Base-by-base conservation (phyloP, 305 asterid genomes). In the Ajuga reptans region DNA sequence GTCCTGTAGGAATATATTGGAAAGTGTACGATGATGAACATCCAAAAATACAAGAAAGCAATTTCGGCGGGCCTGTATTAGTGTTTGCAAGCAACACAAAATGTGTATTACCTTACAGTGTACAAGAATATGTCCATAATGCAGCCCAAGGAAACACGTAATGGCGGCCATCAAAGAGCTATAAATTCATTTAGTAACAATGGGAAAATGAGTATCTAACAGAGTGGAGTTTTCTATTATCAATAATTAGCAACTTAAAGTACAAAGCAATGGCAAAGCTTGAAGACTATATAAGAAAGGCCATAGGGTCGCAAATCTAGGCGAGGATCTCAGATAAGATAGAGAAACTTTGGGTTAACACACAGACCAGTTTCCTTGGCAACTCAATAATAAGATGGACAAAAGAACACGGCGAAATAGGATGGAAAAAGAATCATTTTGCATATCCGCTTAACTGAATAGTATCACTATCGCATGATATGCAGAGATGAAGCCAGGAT, bases 81-180 rank as follows among this genome's bases (percentile, higher is more conserved):
- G 37, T 68, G 47, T 72, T 34, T 34, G 11, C 64, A 57, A 47
- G 72, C 37, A 39, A 49, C 29, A 63, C 56, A 81, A 67, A 62
- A 51, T 57, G 57, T 53, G 50, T 16, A 67, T 76, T 80, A 90
- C 96, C 89, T 87, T 77, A 74, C 77, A 76, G 69, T 88, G 96
- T 69, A 90, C 87, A 76, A 85, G 83, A 84, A 90, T 77, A 83
- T 90, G 97, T 31, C 97, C 97, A 55, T 75, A 85, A 75, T 90
- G 95, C 84, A 90, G 79, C 75, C 97, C 97, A 43, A 82, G 59
- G 63, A 90, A 82, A 69, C 92, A 86, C 43, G 97, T 86, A 74
- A 90, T 79, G 73, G 91, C 85, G 66, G 96, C 96, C 95, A 87
- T 86, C 84, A 86, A 62, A 71, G 97, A 90, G 80, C 97, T 90